phyloP scores from a whole-genome alignment of 1,284 basidiomycete genomes.

The Lentinula novae-zelandiae region DNA sequence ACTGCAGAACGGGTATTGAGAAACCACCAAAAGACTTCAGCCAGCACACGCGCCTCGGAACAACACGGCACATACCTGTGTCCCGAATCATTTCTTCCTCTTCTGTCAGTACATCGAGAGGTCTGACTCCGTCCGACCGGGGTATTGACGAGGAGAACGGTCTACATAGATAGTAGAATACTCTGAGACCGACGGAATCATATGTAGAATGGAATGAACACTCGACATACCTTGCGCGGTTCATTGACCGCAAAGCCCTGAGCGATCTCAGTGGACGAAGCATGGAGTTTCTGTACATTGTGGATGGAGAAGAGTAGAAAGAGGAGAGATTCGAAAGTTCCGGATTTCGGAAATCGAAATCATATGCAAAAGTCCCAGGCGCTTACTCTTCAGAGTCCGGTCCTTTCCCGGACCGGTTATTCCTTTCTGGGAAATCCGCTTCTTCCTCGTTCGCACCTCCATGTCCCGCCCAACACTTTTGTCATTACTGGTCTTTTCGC shows the following conservation, averaged over 20 bases:
- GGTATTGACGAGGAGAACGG: slow-evolving; percentile 39
- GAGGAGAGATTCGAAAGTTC: neutral
- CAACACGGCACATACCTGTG: slow-evolving; percentile 52
- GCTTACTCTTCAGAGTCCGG: neutral
- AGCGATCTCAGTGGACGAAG: slow-evolving; percentile 10
- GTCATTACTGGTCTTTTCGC: slow-evolving; percentile 33
- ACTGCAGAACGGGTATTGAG: slow-evolving; percentile 43
- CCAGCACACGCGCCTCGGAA: neutral
- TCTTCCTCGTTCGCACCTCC: slow-evolving; percentile 3
- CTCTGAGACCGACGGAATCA: too few species aligned
- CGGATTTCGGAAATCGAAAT: slow-evolving; percentile 4
- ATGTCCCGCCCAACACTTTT: slow-evolving; percentile 11
- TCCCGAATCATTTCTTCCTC: slow-evolving; percentile 92
- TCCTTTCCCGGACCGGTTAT: neutral
- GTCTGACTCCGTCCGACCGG: slow-evolving; percentile 34
- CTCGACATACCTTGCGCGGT: slow-evolving; percentile 3
- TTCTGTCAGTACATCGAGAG: slow-evolving; percentile 81
- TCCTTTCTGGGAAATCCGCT: neutral
- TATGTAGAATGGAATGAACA: neutral
- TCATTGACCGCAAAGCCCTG: neutral
- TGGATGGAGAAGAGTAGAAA: slow-evolving; percentile 4
- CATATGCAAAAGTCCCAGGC: slow-evolving; percentile 4
- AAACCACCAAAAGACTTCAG: neutral
- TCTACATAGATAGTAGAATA: slow-evolving; percentile 19
- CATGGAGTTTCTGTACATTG: slow-evolving; percentile 23